These are phyloP conservation scores for Trichoderma atroviride DNA, from an alignment of 2,329 filamentous ascomycete genomes.

Conservation along the genomic window DNA sequence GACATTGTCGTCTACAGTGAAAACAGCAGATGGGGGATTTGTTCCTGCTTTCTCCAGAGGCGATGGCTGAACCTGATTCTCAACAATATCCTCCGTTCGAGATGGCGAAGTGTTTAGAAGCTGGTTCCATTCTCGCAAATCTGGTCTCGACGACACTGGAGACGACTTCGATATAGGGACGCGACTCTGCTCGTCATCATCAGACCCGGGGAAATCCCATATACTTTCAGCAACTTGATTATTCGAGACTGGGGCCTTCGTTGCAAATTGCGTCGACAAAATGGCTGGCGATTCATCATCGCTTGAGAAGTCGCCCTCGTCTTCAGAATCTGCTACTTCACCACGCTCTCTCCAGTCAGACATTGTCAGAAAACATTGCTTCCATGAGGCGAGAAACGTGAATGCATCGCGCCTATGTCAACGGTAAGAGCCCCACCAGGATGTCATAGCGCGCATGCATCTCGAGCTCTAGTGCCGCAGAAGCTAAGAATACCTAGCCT, in stretches of 20 bases:
- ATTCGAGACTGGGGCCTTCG: not conserved
- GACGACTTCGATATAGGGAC: not conserved
- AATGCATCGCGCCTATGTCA: not conserved
- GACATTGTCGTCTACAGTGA: not conserved
- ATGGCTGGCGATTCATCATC: slow-evolving; percentile 31
- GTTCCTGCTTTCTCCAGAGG: slow-evolving; percentile 14
- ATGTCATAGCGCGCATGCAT: not conserved
- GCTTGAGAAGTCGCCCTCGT: slow-evolving; percentile 49
- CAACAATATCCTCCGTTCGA: not conserved
- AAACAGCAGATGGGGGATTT: slow-evolving; percentile 39
- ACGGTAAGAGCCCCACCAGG: slow-evolving; percentile 8
- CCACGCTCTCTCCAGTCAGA: slow-evolving; percentile 54
- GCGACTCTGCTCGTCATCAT: slow-evolving; percentile 33
- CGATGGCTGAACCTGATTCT: slow-evolving; percentile 5
- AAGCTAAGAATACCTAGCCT: not conserved
- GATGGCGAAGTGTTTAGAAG: not conserved
- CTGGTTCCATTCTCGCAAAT: not conserved
- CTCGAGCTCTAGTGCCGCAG: not conserved
- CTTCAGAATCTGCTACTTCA: slow-evolving; percentile 56
- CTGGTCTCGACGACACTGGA: not conserved
- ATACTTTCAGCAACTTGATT: not conserved
- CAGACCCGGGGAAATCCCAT: slow-evolving; percentile 34
- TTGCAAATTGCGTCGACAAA: not conserved
- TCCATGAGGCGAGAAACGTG: not conserved
- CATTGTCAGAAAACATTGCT: slow-evolving; percentile 39